These are phyloP conservation scores for Calocybe cyanea DNA, from an alignment of 768 basidiomycete genomes.

Conservation along the genomic window DNA sequence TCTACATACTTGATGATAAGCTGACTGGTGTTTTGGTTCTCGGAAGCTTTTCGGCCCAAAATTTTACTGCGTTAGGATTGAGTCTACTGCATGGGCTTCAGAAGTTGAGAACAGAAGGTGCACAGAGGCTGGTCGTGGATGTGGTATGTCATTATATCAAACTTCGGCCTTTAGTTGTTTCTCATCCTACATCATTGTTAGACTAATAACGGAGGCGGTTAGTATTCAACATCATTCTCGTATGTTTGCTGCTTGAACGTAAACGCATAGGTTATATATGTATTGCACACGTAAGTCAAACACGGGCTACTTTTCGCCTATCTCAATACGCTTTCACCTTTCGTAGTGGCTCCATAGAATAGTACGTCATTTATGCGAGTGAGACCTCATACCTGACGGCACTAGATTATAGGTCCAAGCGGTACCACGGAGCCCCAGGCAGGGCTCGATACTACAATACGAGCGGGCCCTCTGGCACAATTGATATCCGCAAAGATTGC, in stretches of 20 bases:
- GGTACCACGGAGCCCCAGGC: slow-evolving; percentile 49
- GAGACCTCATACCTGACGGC: neutral
- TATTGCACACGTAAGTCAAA: slow-evolving; percentile 46
- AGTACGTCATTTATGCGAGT: slow-evolving; percentile 21
- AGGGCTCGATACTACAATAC: slow-evolving; percentile 47
- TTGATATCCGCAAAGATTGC: slow-evolving; percentile 42
- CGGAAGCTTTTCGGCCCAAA: slow-evolving; percentile 51
- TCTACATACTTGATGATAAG: slow-evolving; percentile 48
- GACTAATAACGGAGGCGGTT: slow-evolving; percentile 45
- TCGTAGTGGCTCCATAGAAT: slow-evolving; percentile 44
- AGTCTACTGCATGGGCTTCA: slow-evolving; percentile 44
- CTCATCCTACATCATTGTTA: slow-evolving; percentile 12
- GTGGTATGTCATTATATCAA: slow-evolving; percentile 34
- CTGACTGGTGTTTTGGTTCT: slow-evolving; percentile 56
- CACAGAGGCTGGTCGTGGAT: slow-evolving; percentile 53
- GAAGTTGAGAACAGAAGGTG: slow-evolving; percentile 42
- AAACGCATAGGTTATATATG: slow-evolving; percentile 47
- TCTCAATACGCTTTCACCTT: neutral
- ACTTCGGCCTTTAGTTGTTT: neutral
- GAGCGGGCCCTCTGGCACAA: slow-evolving; percentile 46
- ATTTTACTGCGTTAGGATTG: slow-evolving; percentile 37
- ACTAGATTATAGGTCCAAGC: slow-evolving; percentile 51
- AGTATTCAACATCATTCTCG: neutral
- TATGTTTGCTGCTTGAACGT: neutral
- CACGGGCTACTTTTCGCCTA: neutral